Percentiles rank a stretch among this genome's conserved stretches.
These are phyloP conservation scores for Ganoderma meredithae DNA, from an alignment of 1,284 basidiomycete genomes.

Conservation along the genomic window DNA sequence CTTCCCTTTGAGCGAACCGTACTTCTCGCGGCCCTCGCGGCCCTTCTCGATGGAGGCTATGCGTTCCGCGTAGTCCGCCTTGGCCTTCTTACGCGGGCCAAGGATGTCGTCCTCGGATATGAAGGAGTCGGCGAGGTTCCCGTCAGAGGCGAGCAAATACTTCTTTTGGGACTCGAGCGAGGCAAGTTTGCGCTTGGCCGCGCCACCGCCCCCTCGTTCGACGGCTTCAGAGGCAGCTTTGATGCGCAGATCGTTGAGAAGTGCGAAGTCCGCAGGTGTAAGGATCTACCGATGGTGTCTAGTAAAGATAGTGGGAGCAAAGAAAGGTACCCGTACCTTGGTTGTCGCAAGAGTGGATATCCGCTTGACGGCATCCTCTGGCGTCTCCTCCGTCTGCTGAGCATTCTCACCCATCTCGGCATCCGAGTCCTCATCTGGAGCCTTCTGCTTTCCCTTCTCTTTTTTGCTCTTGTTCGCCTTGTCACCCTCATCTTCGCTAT, in stretches of 20 bases:
- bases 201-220: slow-evolving; percentile 75
- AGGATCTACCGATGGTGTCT: slow-evolving; percentile 73
- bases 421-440: slow-evolving; percentile 27
- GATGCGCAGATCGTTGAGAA: slow-evolving; percentile 90
- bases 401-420: slow-evolving; percentile 31
- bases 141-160: slow-evolving; percentile 47
- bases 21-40: slow-evolving; percentile 96
- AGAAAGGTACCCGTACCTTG: slow-evolving; percentile 56
- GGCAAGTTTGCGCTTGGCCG: slow-evolving; percentile 89
- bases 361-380: slow-evolving; percentile 42
- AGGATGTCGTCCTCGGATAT: slow-evolving; percentile 93
- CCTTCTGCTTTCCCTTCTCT: slow-evolving; percentile 41
- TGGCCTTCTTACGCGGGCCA: slow-evolving; percentile 93
- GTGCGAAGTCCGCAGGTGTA: slow-evolving; percentile 96
- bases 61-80: slow-evolving; percentile 94
- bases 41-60: slow-evolving; percentile 93
- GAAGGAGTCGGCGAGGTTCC: slow-evolving; percentile 66
- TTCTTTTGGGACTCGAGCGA: slow-evolving; percentile 77
- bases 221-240: slow-evolving; percentile 82
- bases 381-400: slow-evolving; percentile 33
- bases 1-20: slow-evolving; percentile 89
- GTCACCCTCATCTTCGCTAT: slow-evolving; percentile 83
- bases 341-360: slow-evolving; percentile 78
- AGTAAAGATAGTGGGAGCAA: slow-evolving; percentile 18
- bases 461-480: slow-evolving; percentile 46